Conservation (phyloP, 768 basidiomycete species). For the Lactarius evosmus region DNA sequence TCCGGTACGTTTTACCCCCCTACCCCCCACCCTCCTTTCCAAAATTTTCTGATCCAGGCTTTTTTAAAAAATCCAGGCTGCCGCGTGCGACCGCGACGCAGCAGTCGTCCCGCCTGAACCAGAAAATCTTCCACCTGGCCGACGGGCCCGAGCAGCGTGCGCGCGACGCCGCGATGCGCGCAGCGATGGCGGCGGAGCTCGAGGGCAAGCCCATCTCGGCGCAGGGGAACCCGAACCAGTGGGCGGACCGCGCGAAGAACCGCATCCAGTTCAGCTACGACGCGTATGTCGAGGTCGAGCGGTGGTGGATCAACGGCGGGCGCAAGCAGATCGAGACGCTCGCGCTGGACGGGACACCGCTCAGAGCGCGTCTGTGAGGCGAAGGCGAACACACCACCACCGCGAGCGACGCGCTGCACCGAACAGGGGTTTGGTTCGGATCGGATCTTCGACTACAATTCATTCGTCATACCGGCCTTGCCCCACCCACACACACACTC, state of each 20-base stretch:
- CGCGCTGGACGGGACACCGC: neutral
- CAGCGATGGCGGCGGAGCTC: conserved; percentile 44
- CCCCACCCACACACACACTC: too few species aligned
- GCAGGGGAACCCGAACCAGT: conserved; percentile 48
- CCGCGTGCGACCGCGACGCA: conserved; percentile 50
- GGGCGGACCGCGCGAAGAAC: conserved; percentile 56
- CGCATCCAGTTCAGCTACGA: conserved; percentile 50
- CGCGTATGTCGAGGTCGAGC: conserved; percentile 48
- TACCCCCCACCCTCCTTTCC: neutral
- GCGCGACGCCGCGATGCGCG: conserved; percentile 50
- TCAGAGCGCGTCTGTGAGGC: neutral
- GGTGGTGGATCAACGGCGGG: conserved; percentile 46
- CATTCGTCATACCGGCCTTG: too few species aligned
- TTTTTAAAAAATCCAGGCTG: conserved; percentile 29
- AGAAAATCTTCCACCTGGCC: conserved; percentile 51
- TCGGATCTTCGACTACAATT: too few species aligned
- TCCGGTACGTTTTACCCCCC: conserved; percentile 42
- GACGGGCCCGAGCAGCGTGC: conserved; percentile 52
- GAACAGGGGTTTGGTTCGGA: too few species aligned
- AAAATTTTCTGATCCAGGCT: neutral
- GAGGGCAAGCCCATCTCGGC: conserved; percentile 29
- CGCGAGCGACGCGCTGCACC: too few species aligned
- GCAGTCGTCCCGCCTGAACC: conserved; percentile 47
- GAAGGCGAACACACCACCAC: neutral
- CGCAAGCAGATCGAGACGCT: conserved; percentile 19